These are phyloP conservation scores for Suillus variegatus DNA, from an alignment of 768 basidiomycete species.

Conservation along the genomic window DNA sequence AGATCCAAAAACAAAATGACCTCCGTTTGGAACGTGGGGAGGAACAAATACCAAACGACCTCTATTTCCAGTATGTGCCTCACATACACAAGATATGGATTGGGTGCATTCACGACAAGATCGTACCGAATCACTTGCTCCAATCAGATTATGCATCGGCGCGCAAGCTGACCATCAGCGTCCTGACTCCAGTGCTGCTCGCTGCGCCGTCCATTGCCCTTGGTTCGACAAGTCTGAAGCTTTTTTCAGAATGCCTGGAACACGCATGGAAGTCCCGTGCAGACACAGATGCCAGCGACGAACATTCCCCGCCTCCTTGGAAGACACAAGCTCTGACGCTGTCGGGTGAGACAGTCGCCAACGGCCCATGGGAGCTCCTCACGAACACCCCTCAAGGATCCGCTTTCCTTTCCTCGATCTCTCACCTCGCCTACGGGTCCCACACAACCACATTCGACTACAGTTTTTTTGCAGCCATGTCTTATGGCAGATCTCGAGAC, in stretches of 20 bases:
- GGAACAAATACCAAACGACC: conserved; percentile 14
- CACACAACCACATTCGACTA: not conserved
- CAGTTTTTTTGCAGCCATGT: not conserved
- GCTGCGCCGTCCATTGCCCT: conserved; percentile 29
- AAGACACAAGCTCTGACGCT: conserved; percentile 27
- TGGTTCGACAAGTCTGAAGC: conserved; percentile 28
- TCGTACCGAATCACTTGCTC: conserved; percentile 15
- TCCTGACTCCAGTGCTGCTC: conserved; percentile 10
- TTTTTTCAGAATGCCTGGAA: conserved; percentile 36
- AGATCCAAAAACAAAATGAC: not conserved
- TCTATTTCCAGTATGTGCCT: conserved; percentile 33
- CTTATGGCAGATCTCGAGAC: not conserved
- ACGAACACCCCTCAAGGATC: conserved; percentile 32
- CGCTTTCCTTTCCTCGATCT: conserved; percentile 35
- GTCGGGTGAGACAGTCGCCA: conserved; percentile 20
- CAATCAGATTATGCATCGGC: not conserved
- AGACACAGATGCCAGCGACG: not conserved
- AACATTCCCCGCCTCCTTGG: conserved; percentile 29
- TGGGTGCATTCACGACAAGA: conserved; percentile 12
- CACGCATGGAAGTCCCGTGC: conserved; percentile 8
- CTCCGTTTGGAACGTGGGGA: not conserved
- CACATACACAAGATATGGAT: conserved; percentile 39
- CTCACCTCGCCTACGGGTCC: conserved; percentile 9
- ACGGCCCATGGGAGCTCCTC: conserved; percentile 9
- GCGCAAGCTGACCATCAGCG: conserved; percentile 22